These are phyloP conservation scores for Protomyces arabidopsidicola DNA, from an alignment of 1,139 yeast species.

Conservation along the genomic window DNA sequence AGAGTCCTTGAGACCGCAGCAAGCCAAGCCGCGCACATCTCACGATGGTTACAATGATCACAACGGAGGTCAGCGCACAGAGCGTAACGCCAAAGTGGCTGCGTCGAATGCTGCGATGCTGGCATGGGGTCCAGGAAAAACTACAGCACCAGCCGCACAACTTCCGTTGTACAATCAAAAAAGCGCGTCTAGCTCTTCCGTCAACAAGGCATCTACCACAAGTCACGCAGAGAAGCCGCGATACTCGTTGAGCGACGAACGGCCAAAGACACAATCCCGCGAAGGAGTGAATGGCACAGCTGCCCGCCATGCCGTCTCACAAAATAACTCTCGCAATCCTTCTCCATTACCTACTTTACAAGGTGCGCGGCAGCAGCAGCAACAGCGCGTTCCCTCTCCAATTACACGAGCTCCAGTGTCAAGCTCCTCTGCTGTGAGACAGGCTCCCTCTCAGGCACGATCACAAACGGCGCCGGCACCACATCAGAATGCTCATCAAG, in stretches of 20 bases:
- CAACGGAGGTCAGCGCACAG: not conserved
- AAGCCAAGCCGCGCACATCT: slow-evolving; percentile 7
- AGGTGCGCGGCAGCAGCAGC: slow-evolving; percentile 3
- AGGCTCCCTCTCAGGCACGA: not conserved
- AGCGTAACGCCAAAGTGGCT: slow-evolving; percentile 22
- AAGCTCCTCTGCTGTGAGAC: not conserved
- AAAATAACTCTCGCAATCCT: slow-evolving; percentile 12
- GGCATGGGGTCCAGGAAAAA: slow-evolving; percentile 25
- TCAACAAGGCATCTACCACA: slow-evolving; percentile 3
- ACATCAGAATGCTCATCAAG: not conserved
- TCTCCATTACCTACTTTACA: slow-evolving; percentile 13
- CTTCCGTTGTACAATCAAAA: slow-evolving; percentile 6
- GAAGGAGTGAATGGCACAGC: slow-evolving; percentile 7
- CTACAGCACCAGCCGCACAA: not conserved
- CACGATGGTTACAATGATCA: not conserved
- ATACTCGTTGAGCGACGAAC: slow-evolving; percentile 11
- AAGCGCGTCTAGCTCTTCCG: slow-evolving; percentile 8
- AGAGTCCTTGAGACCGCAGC: slow-evolving; percentile 15
- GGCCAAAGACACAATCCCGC: not conserved
- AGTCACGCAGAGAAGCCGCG: slow-evolving; percentile 13
- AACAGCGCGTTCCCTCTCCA: slow-evolving; percentile 9
- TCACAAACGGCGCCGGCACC: not conserved
- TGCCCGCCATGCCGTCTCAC: not conserved
- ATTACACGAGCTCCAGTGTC: not conserved
- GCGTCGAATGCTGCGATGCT: slow-evolving; percentile 27